A percentile compares a stretch with the other conserved stretches of the same genome.
Conservation (phyloP, 768 basidiomycete genomes). For the Trametes elegans region DNA sequence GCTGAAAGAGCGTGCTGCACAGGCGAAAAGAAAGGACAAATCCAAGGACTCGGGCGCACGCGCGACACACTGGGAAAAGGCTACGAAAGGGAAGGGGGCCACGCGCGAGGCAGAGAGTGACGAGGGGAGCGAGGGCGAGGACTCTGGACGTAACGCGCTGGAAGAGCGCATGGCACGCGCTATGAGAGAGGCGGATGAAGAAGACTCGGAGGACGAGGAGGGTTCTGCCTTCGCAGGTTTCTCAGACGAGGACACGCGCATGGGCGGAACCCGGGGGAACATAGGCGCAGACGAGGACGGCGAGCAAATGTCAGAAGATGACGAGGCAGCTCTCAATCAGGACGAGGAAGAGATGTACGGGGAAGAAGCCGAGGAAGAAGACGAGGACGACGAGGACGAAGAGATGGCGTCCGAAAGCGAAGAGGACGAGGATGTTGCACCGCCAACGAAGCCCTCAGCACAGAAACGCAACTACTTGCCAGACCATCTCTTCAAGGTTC, state of each 20-base stretch:
- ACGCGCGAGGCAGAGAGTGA: constrained; percentile 11
- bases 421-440: constrained; percentile 21
- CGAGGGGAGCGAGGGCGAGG: constrained; percentile 21
- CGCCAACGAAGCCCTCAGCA: background rate
- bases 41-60: constrained; percentile 8
- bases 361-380: background rate
- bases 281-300: constrained; percentile 10
- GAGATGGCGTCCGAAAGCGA: constrained; percentile 16
- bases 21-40: constrained; percentile 7
- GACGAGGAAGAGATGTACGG: constrained; percentile 3
- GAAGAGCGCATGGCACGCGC: constrained; percentile 40
- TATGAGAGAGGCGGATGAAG: constrained; percentile 40
- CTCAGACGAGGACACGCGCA: constrained; percentile 19
- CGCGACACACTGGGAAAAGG: constrained; percentile 18
- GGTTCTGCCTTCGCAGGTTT: constrained; percentile 24
- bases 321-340: constrained; percentile 20
- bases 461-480: constrained; percentile 51
- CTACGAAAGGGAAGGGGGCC: constrained; percentile 13
- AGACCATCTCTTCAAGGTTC: constrained; percentile 62
- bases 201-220: constrained; percentile 28
- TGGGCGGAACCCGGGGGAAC: constrained; percentile 14
- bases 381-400: constrained; percentile 22
- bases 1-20: constrained; percentile 47
- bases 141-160: constrained; percentile 19
- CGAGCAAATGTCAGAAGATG: constrained; percentile 2